Conservation (phyloP, 1,139 yeast species). For the Geotrichum reessii region DNA sequence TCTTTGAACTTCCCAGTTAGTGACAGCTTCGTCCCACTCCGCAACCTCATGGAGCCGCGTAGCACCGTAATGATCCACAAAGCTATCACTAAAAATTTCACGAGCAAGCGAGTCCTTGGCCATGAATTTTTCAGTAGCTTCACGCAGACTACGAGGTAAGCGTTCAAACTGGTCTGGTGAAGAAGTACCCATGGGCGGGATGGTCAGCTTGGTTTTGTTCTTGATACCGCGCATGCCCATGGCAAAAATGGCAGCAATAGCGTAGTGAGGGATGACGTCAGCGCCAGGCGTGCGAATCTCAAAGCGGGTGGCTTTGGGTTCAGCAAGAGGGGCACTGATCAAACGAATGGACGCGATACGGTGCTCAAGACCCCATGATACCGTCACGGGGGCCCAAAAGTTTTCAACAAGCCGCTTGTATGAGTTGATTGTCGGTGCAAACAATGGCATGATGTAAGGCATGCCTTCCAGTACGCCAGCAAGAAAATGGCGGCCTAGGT, state of each 20-base stretch:
- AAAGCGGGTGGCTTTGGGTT: conserved; percentile 33
- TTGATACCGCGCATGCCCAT: conserved; percentile 35
- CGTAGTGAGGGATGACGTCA: conserved; percentile 37
- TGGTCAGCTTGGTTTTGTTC: conserved; percentile 27
- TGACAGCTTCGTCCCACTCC: conserved; percentile 36
- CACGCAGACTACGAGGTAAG: conserved; percentile 31
- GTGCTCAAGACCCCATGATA: conserved; percentile 39
- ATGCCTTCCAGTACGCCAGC: conserved; percentile 37
- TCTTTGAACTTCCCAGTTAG: conserved; percentile 37
- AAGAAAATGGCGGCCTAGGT: conserved; percentile 34
- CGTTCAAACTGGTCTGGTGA: conserved; percentile 25
- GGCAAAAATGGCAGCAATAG: conserved; percentile 36
- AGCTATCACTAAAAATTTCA: conserved; percentile 34
- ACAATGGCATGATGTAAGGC: conserved; percentile 36
- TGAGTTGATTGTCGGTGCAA: conserved; percentile 38
- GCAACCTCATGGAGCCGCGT: conserved; percentile 34
- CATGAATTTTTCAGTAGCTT: conserved; percentile 32
- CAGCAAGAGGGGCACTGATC: conserved; percentile 31
- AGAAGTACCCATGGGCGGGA: conserved; percentile 32
- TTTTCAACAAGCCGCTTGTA: conserved; percentile 38
- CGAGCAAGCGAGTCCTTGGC: conserved; percentile 32
- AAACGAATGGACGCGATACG: conserved; percentile 37
- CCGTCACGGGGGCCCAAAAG: conserved; percentile 39
- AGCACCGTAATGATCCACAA: conserved; percentile 37
- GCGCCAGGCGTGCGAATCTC: conserved; percentile 40